Evolutionary conservation across 805 yeast genomes (phyloP).

Genomic region (Candida ulmi): DNA sequence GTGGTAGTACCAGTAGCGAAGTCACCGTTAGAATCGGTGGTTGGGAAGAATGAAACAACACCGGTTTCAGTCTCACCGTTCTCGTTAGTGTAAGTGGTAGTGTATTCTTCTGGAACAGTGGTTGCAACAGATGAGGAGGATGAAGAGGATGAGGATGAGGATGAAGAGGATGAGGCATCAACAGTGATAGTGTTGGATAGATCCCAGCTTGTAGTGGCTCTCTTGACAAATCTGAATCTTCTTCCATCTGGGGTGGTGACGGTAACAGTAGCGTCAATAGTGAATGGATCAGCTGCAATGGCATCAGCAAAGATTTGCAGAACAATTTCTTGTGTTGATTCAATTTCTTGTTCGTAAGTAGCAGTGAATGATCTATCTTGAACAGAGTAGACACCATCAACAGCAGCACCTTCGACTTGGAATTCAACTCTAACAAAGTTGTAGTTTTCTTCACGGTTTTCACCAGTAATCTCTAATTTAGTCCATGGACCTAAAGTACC

Average conservation of each 20-base stretch:
- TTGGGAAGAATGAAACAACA: too few relatives aligned
- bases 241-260: slow-evolving; percentile 17
- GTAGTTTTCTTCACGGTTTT: background rate
- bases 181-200: background rate
- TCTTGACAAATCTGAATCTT: background rate
- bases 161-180: background rate
- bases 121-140: background rate
- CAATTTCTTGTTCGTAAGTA: background rate
- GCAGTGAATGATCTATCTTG: background rate
- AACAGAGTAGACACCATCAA: slow-evolving; percentile 11
- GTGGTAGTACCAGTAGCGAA: too few relatives aligned
- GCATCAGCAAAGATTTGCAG: background rate
- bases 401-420: background rate
- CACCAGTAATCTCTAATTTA: background rate
- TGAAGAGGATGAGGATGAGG: background rate
- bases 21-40: too few relatives aligned
- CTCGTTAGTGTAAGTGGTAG: too few relatives aligned
- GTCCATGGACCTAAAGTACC: background rate
- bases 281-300: background rate
- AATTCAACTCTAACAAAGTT: background rate
- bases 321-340: slow-evolving; percentile 5
- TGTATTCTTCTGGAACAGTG: too few relatives aligned
- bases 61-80: slow-evolving; percentile 1
- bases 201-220: background rate
- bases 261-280: slow-evolving; percentile 2